Evolutionary conservation across 768 basidiomycete species (phyloP), one percentile per base, ranked within the genome.

Genomic region (Mycena leptocephala): DNA sequence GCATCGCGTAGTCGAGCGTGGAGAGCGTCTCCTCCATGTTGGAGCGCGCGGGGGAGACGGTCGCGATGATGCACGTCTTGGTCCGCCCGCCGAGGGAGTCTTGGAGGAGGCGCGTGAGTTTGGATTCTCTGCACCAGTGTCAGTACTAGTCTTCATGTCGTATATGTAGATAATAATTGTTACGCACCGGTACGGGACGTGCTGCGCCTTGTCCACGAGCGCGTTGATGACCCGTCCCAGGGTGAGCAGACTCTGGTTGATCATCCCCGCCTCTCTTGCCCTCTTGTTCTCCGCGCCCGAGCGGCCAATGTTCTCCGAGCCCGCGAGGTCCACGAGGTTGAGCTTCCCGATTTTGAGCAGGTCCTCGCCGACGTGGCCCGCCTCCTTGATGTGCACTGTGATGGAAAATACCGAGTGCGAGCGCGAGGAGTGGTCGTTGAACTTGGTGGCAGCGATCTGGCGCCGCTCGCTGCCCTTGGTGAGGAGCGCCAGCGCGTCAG

Each of bases 111-210:
- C n/a, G n/a, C n/a, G n/a, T n/a, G n/a, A n/a, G n/a, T n/a, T n/a
- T 98, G 0, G 98, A 99, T 86, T 99, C 99, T 7, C 98, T 99
- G 37, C 93, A 91, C 0, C 98, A 98, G 8, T n/a, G n/a, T n/a
- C 98, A 98, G 8, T 99, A 90, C n/a, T 98, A 99, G 85, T 99
- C 98, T 93, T 99, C n/a, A n/a, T n/a, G n/a, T n/a, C n/a, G n/a
- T n/a, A n/a, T n/a, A n/a, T n/a, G n/a, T n/a, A n/a, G n/a, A n/a
- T n/a, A n/a, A n/a, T n/a, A n/a, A n/a, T n/a, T n/a, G n/a, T n/a
- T n/a, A n/a, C n/a, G n/a, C n/a, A n/a, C 32, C 97, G 92, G 83
- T 99, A 99, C 8, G 98, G 98, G 56, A 99, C 94, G 82, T 99
- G 98, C 33, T 93, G 89, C 0, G 95, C 93, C 79, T 92, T 94